Percentiles rank a stretch among this genome's conserved stretches.
These are phyloP conservation scores for Luffa acutangula DNA, from an alignment of 306 rosid genomes.

Conservation along the genomic window DNA sequence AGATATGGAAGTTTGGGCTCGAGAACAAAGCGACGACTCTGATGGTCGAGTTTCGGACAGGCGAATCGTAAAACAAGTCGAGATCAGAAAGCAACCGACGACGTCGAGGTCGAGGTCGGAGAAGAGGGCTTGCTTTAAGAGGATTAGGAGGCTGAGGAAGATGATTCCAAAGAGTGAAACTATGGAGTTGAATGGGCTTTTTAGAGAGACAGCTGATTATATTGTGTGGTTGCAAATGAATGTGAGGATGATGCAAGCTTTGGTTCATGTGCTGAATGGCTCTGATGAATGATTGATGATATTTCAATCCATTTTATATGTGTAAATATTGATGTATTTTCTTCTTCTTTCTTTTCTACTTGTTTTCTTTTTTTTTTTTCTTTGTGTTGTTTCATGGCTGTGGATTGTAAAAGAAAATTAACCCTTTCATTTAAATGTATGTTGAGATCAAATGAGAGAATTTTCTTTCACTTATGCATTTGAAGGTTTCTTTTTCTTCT, in stretches of 20 bases:
- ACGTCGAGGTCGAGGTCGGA: conserved; percentile 7
- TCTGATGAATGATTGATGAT: conserved; percentile 11
- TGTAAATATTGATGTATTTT: background rate
- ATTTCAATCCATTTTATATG: background rate
- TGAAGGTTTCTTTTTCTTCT: background rate
- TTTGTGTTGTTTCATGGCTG: background rate
- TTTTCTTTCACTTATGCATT: background rate
- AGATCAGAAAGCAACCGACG: background rate
- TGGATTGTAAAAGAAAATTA: background rate
- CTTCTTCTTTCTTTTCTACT: background rate
- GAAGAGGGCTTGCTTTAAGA: conserved; percentile 28
- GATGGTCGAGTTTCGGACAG: background rate
- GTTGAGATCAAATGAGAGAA: background rate
- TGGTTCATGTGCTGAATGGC: conserved; percentile 49
- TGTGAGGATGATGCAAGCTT: conserved; percentile 68
- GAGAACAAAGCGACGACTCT: background rate
- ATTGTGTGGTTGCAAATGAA: conserved; percentile 59
- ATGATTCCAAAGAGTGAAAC: conserved; percentile 37
- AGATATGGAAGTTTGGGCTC: background rate
- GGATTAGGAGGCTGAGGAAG: conserved; percentile 56
- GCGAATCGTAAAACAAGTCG: background rate
- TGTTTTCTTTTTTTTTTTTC: background rate
- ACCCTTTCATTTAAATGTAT: background rate
- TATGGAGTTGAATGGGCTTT: conserved; percentile 59
- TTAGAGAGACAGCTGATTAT: conserved; percentile 69